Base-by-base conservation (phyloP, 1,139 yeast genomes). In the Diutina sp. region DNA sequence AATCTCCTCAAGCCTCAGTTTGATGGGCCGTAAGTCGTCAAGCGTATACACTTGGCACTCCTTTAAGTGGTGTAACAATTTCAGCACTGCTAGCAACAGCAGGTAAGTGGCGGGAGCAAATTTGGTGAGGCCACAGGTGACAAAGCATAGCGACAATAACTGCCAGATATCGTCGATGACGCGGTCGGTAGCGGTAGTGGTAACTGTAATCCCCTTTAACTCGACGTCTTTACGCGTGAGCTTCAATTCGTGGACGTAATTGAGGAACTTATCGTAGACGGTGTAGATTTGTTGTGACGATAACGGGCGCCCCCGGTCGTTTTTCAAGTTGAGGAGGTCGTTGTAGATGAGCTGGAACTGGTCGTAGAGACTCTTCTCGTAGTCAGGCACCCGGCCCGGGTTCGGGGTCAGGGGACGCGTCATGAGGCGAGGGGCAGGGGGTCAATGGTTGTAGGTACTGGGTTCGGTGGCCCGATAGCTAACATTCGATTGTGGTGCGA, bases 51-150 rank as follows among this genome's bases (percentile, higher is more conserved):
- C 89, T 58, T 83, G 84, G 57, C 90, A 82, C 65, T 88, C 96
- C 62, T 82, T 80, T 60, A 91, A 74, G 69, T 91, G 98, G 60
- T 83, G 87, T 61, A 93, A 75, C 59, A 93, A 73, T 63, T 93
- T 82, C 69, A 84, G 84, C 11, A 93, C 96, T 0, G 97, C 89
- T 53, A 90, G 79, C 55, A 91, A 73, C 7, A 96, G 87, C 8
- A 96, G 90, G 70, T 87, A 93, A 1, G 96, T 89, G 2, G 97
- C 96, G 1, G 97, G 97, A 0, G 97, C 96, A 51, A 89, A 81
- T 63, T 90, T 85, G 57, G 87, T 87, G 63, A 90, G 76, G 2
- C 99, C 99, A 60, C 95, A 95, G 1, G 98, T 89, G 62, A 91
- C 80, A 68, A 90, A 88, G 61, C 95, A 87, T 57, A 93, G 74